Conservation (phyloP, 768 basidiomycete genomes). For the Naganishia kalamii region DNA sequence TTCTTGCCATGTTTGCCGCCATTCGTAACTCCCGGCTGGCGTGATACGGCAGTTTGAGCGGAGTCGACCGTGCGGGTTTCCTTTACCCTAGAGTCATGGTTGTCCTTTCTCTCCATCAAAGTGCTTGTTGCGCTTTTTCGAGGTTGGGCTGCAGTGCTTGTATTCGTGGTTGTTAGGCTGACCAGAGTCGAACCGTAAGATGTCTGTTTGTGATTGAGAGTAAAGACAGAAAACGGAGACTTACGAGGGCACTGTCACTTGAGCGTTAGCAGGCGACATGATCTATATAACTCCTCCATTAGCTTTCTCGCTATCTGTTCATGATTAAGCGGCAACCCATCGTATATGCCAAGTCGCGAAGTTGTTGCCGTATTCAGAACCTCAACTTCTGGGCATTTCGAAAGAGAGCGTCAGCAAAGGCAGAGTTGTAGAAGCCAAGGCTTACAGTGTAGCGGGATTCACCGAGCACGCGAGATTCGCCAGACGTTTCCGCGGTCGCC, state of each 20-base stretch:
- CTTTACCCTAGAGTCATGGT: constrained; percentile 3
- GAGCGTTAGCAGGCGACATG: neutral
- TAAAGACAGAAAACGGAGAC: too few species aligned
- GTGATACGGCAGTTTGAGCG: neutral
- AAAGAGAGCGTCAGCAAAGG: constrained; percentile 7
- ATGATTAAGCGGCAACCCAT: neutral
- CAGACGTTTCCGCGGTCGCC: neutral
- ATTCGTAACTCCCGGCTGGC: neutral
- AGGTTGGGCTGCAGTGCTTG: neutral
- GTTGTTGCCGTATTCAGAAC: neutral
- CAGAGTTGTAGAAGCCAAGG: neutral
- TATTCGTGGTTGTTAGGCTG: neutral
- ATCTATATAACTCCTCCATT: neutral
- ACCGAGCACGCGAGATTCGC: neutral
- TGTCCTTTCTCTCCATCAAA: neutral
- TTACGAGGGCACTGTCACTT: too few species aligned
- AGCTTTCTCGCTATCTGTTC: neutral
- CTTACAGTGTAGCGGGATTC: neutral
- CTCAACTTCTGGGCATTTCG: neutral
- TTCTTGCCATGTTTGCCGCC: neutral
- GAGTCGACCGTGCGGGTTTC: constrained; percentile 5
- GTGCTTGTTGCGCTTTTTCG: neutral
- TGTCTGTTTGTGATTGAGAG: neutral
- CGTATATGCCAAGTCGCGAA: neutral
- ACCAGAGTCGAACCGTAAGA: neutral